Evolutionary conservation across 129 eudicot species (phyloP), one percentile per base, ranked within the genome.

Genomic region (Calendula officinalis): DNA sequence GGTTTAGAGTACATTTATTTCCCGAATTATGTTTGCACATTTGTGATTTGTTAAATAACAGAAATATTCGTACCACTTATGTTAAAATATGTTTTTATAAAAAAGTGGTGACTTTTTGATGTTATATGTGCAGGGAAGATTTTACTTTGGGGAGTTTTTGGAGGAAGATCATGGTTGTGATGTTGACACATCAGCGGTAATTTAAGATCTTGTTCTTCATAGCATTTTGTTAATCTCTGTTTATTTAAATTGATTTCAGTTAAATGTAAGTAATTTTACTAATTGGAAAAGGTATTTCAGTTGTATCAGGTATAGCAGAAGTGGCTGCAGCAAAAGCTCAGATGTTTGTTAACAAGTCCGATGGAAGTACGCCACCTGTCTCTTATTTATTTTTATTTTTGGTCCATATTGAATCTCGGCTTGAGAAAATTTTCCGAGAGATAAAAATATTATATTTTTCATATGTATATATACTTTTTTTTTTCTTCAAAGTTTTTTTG

Each of bases 261-360:
- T 56, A 13, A 34, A 15, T 37, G 3, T 32, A 15, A 47, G n/a
- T 32, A 56, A 49, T 44, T 11, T 35, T 11, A 68, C 75, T 79
- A 34, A 82, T 55, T 68, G 38, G 47, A 38, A 22, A 70, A 68
- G 37, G 56, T 35, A 59, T 60, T 67, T 76, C 91, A 91, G 98
- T 38, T 91, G 82, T 96, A 91, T 79, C 98, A 64, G 87, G 94
- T 74, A 82, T 91, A 64, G 96, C 96, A 10, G 98, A 91, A 53
- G 98, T 91, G 48, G 96, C 98, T 45, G 98, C 98, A 13, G 98
- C 98, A 17, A 91, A 91, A 80, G 96, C 98, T 42, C 86, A 96
- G 47, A 91, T 91, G 98, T 91, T 91, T 71, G 66, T 91, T 58
- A 87, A 87, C 81, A 91, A 91, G 66, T 96, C 96, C 39, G 96